Conservation (phyloP, 495 filamentous ascomycete genomes). For the Hypomontagnella monticulosa region DNA sequence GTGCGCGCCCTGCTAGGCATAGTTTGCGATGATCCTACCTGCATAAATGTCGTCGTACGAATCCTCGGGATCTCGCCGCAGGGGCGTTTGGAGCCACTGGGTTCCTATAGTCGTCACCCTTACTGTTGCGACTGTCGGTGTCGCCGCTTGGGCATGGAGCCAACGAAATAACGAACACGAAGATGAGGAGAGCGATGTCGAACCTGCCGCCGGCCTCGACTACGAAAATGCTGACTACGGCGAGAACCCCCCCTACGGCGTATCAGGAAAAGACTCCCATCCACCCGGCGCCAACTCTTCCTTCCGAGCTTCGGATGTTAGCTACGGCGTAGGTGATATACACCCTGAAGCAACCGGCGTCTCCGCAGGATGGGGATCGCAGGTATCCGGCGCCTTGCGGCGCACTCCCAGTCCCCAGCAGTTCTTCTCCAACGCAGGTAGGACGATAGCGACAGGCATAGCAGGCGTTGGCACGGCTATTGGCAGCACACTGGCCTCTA, state of each 20-base stretch:
- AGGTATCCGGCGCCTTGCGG: conserved; percentile 83
- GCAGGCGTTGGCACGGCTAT: conserved; percentile 84
- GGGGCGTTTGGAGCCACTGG: conserved; percentile 81
- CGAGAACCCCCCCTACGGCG: conserved; percentile 64
- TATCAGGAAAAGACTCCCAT: conserved; percentile 51
- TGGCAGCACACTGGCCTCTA: conserved; percentile 81
- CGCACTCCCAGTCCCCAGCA: conserved; percentile 91
- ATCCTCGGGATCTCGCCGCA: conserved; percentile 71
- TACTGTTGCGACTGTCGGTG: conserved; percentile 81
- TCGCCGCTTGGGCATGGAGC: conserved; percentile 93
- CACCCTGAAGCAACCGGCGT: conserved; percentile 44
- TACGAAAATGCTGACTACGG: conserved; percentile 61
- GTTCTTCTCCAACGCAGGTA: conserved; percentile 80
- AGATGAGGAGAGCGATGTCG: conserved; percentile 58
- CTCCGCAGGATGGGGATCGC: conserved; percentile 71
- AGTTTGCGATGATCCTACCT: conserved; percentile 44
- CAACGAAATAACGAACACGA: conserved; percentile 80
- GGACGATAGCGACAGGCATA: conserved; percentile 78
- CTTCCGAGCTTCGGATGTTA: conserved; percentile 47
- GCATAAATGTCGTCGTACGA: conserved; percentile 80
- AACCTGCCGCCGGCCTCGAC: conserved; percentile 56
- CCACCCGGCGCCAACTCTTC: conserved; percentile 40
- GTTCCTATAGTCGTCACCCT: conserved; percentile 84
- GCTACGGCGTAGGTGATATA: conserved; percentile 50
- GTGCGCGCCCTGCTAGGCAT: conserved; percentile 36